phyloP scores from a whole-genome alignment of 1,284 basidiomycete genomes.

The Omphalotus olearius region DNA sequence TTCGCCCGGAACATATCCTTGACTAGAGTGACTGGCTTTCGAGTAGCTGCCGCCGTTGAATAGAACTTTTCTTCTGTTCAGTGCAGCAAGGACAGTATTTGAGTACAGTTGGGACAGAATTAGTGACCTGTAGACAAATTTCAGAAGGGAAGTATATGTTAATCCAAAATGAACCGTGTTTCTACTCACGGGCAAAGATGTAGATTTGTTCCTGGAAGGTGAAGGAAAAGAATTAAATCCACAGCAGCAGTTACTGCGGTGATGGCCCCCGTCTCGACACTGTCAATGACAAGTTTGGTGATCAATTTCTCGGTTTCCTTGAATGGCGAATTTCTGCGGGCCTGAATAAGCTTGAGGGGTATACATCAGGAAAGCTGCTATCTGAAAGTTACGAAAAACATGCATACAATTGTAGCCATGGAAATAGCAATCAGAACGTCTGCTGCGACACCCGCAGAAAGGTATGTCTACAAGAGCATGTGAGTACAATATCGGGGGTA shows the following conservation, averaged over 20 bases:
- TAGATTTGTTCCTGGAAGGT: conserved; percentile 14
- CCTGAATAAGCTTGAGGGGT: conserved; percentile 10
- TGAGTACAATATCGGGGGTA: not conserved
- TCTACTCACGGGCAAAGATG: conserved; percentile 18
- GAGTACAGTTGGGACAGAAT: no score
- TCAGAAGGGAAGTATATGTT: no score
- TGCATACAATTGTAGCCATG: conserved; percentile 14
- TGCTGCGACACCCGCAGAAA: conserved; percentile 15
- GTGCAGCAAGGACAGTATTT: no score
- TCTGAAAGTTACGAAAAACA: not conserved
- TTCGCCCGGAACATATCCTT: no score
- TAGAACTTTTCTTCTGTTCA: no score
- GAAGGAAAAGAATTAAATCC: conserved; percentile 17
- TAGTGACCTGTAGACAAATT: no score
- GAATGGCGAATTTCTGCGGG: conserved; percentile 8
- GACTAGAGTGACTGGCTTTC: no score
- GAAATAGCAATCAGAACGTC: conserved; percentile 18
- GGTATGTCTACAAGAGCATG: conserved; percentile 6
- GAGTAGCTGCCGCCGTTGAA: no score
- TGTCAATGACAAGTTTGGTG: conserved; percentile 19
- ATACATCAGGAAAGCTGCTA: not conserved
- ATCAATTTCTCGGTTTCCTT: conserved; percentile 11
- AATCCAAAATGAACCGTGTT: no score
- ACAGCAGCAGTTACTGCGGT: conserved; percentile 20
- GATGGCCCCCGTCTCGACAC: conserved; percentile 20